Conservation (phyloP, 2,329 filamentous ascomycete genomes). For the Claviceps capensis region DNA sequence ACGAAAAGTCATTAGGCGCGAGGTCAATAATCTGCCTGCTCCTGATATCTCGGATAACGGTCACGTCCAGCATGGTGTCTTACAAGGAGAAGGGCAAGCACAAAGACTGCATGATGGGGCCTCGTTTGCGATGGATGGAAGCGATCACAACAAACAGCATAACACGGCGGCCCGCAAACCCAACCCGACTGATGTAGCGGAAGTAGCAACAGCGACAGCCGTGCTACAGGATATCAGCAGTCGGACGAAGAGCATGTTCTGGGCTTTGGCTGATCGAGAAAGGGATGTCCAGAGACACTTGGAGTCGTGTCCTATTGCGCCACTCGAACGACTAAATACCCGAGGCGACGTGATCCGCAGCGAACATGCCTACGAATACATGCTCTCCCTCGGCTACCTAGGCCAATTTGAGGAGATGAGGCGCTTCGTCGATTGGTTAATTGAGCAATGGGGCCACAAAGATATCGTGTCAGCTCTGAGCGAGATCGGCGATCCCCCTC, state of each 20-base stretch:
- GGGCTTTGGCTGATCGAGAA: constrained; percentile 14
- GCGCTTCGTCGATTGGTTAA: constrained; percentile 44
- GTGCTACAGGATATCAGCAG: constrained; percentile 11
- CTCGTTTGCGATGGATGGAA: too few species aligned
- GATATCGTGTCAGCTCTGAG: constrained; percentile 22
- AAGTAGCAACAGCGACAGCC: not conserved
- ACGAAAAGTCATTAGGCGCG: constrained; percentile 11
- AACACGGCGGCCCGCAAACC: too few species aligned
- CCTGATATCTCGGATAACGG: not conserved
- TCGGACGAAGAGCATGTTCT: constrained; percentile 16
- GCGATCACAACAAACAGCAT: not conserved
- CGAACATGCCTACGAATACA: constrained; percentile 39
- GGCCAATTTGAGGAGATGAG: constrained; percentile 46
- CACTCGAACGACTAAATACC: constrained; percentile 20
- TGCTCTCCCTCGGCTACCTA: constrained; percentile 48
- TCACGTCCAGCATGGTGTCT: not conserved
- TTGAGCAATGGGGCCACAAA: constrained; percentile 27
- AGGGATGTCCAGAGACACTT: constrained; percentile 9
- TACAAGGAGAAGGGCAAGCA: not conserved
- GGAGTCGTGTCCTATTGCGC: constrained; percentile 11
- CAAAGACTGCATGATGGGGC: too few species aligned
- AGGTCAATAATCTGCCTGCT: constrained; percentile 11
- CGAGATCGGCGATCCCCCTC: constrained; percentile 20
- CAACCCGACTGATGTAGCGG: not conserved
- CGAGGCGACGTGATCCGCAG: constrained; percentile 20